phyloP scores from a whole-genome alignment of 1,139 yeast species.

The Kluyveromyces sp. region DNA sequence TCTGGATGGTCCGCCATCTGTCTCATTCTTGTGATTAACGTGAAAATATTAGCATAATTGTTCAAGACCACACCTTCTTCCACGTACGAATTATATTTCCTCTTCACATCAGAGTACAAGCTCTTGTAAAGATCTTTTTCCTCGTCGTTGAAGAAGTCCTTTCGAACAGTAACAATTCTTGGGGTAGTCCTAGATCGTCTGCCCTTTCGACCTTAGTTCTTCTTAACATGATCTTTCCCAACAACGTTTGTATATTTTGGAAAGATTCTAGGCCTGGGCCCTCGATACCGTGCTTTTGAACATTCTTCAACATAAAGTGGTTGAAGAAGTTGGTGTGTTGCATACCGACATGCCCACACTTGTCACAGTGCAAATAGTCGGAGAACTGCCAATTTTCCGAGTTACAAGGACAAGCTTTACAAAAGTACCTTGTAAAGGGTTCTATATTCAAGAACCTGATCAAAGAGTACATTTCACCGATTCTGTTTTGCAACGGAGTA shows the following conservation, averaged over 20 bases:
- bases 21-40: conserved; percentile 92
- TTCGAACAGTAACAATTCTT: conserved; percentile 77
- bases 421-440: conserved; percentile 84
- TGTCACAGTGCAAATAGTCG: conserved; percentile 75
- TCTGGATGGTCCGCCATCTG: conserved; percentile 98
- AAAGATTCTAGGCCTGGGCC: conserved; percentile 79
- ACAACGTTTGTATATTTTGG: conserved; percentile 60
- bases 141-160: conserved; percentile 84
- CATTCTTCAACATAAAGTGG: conserved; percentile 87
- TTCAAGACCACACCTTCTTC: conserved; percentile 92
- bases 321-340: conserved; percentile 91
- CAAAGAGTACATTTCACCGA: conserved; percentile 91
- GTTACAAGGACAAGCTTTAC: conserved; percentile 82
- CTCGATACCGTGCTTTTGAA: conserved; percentile 72
- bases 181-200: conserved; percentile 97
- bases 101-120: conserved; percentile 74
- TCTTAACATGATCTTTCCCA: conserved; percentile 79
- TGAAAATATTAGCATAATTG: conserved; percentile 93
- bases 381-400: conserved; percentile 77
- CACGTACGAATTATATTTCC: conserved; percentile 76
- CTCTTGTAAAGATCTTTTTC: conserved; percentile 88
- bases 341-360: conserved; percentile 89
- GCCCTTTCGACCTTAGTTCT: conserved; percentile 94
- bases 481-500: conserved; percentile 91
- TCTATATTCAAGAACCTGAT: conserved; percentile 73